phyloP scores from a whole-genome alignment of 2,329 filamentous ascomycete species.

The Claviceps pazoutovae region DNA sequence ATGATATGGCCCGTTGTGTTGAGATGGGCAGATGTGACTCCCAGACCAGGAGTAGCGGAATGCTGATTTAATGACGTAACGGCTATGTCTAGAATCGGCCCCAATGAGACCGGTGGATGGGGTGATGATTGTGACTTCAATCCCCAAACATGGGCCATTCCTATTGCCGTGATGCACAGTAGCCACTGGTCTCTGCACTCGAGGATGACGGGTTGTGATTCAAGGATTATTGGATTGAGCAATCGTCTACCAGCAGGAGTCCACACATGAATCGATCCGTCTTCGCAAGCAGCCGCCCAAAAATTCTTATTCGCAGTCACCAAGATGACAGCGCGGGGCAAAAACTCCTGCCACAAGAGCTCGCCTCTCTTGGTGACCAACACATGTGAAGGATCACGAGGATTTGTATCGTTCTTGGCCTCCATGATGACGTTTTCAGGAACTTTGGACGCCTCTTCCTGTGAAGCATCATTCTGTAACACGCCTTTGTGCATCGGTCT shows the following conservation, averaged over 20 bases:
- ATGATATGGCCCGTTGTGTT: constrained; percentile 79
- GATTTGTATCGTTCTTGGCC: constrained; percentile 68
- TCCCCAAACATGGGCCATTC: constrained; percentile 90
- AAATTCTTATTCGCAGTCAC: constrained; percentile 82
- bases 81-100: constrained; percentile 77
- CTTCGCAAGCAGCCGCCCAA: constrained; percentile 88
- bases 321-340: constrained; percentile 76
- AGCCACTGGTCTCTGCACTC: constrained; percentile 85
- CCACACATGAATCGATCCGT: constrained; percentile 82
- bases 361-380: constrained; percentile 69
- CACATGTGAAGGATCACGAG: constrained; percentile 70
- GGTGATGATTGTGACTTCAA: constrained; percentile 68
- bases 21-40: constrained; percentile 79
- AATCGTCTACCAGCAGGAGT: constrained; percentile 79
- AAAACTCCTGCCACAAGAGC: constrained; percentile 83
- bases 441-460: constrained; percentile 48
- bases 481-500: constrained; percentile 61
- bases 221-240: constrained; percentile 71
- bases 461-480: constrained; percentile 35
- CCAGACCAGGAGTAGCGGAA: constrained; percentile 59
- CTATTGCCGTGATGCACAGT: constrained; percentile 75
- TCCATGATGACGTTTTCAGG: constrained; percentile 69
- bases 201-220: constrained; percentile 86
- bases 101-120: constrained; percentile 80
- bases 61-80: constrained; percentile 66